Conservation (phyloP, 129 eudicot genomes). For the Arctium lappa region DNA sequence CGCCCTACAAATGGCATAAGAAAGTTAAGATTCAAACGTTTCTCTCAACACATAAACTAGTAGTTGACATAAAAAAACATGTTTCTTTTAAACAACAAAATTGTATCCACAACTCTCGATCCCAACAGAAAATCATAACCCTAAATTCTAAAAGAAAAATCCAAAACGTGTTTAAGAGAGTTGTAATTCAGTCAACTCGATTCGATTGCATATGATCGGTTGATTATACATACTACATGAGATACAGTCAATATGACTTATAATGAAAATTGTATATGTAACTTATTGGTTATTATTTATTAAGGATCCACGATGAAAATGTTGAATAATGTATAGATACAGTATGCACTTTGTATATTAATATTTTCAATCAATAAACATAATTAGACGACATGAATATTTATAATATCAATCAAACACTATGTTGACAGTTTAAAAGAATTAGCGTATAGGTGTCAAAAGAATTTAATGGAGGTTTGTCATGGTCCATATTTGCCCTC, state of each 20-base stretch:
- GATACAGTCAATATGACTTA: background rate
- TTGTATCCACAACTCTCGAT: background rate
- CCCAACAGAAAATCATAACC: background rate
- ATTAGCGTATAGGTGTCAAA: background rate
- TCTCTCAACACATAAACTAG: background rate
- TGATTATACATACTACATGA: no score
- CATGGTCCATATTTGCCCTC: slow-evolving; percentile 11
- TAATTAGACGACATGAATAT: no score
- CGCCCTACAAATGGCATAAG: background rate
- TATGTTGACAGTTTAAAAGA: background rate
- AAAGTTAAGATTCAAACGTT: background rate
- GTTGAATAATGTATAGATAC: background rate
- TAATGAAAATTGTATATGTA: no score
- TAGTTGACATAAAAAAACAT: no score
- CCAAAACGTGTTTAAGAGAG: background rate
- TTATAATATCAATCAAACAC: background rate
- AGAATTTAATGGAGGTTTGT: background rate
- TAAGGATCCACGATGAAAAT: background rate
- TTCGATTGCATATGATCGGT: no score
- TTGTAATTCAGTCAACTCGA: no score
- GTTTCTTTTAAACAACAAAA: no score
- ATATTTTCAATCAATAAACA: background rate
- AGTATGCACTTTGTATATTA: background rate
- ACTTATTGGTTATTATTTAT: no score
- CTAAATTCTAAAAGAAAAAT: no score